These are phyloP conservation scores for Yarrowia alimentaria DNA, from an alignment of 805 yeast species.

Conservation along the genomic window DNA sequence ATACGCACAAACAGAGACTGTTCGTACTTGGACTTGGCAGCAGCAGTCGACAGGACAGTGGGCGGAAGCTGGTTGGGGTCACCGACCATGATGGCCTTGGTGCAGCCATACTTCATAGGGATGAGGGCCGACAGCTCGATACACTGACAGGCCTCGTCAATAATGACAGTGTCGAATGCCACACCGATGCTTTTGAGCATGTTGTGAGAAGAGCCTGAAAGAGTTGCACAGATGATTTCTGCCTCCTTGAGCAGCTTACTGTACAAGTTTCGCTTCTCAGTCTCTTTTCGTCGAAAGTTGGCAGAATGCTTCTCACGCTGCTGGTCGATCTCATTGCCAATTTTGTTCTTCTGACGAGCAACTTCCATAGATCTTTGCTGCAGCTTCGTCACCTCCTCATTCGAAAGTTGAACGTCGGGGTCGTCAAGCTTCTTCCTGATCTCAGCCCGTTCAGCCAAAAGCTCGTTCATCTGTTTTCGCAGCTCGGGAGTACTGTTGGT, in stretches of 20 bases:
- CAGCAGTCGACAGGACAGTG: conserved; percentile 86
- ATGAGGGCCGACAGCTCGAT: conserved; percentile 88
- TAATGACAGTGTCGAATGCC: conserved; percentile 82
- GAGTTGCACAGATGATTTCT: conserved; percentile 84
- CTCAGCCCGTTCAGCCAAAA: conserved; percentile 50
- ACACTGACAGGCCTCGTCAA: conserved; percentile 98
- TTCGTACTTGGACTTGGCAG: conserved; percentile 75
- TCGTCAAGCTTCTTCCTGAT: conserved; percentile 33
- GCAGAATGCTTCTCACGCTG: conserved; percentile 72
- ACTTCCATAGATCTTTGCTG: conserved; percentile 51
- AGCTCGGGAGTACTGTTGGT: conserved; percentile 42
- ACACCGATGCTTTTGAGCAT: conserved; percentile 70
- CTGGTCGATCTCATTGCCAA: conserved; percentile 73
- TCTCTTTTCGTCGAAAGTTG: conserved; percentile 70
- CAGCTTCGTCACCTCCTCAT: conserved; percentile 28
- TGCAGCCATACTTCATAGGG: conserved; percentile 89
- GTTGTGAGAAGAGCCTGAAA: conserved; percentile 93
- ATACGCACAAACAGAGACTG: conserved; percentile 92
- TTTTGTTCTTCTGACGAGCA: conserved; percentile 59
- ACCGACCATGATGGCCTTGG: conserved; percentile 92
- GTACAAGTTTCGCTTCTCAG: conserved; percentile 72
- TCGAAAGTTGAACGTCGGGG: neutral
- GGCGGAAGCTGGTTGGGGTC: conserved; percentile 99
- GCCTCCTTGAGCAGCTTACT: conserved; percentile 68
- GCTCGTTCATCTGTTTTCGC: conserved; percentile 36